Evolutionary conservation across 305 asterid genomes (phyloP), one percentile per base, ranked within the genome.

Genomic region (Caryopteris hybrid): DNA sequence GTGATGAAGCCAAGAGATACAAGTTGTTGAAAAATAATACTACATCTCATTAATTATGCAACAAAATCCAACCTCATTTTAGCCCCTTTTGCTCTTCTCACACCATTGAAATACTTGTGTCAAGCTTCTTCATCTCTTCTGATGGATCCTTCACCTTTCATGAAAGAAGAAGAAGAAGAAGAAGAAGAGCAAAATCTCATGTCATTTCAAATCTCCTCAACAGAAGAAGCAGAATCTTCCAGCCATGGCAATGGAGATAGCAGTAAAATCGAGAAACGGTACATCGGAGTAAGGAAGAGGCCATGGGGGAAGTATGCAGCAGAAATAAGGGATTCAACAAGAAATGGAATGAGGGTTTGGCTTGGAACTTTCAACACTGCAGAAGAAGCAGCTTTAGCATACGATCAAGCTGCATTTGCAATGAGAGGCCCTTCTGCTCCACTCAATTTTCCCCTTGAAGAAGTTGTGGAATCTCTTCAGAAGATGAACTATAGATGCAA

Each of bases 271-370:
- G 58, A 52, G 33, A 53, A 53, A 25, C 69, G 76, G 10, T 86
- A 76, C 61, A 81, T 81, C 10, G 92, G 92, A 0, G 89, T 84
- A 3, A 65, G 86, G 17, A 86, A 57, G 45, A 56, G 87, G 64
- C 87, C 89, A 0, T 83, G 92, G 89, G 87, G 89, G 0, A 86
- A 81, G 45, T 86, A 11, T 46, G 92, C 92, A 6, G 84, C 92
- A 4, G 92, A 83, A 38, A 86, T 83, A 34, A 84, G 86, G 72
- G 92, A 86, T 58, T 86, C 89, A 0, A 86, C 87, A 0, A 78
- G 86, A 58, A 61, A 81, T 11, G 89, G 92, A 33, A 16, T 12
- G 6, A 81, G 89, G 86, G 92, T 86, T 76, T 86, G 92, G 89
- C 86, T 82, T 3, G 92, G 92, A 31, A 86, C 92, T 0, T 84